Percentiles rank a stretch among this genome's conserved stretches.
phyloP scores from a whole-genome alignment of 2,329 filamentous ascomycete genomes.

The Nemania sp. region DNA sequence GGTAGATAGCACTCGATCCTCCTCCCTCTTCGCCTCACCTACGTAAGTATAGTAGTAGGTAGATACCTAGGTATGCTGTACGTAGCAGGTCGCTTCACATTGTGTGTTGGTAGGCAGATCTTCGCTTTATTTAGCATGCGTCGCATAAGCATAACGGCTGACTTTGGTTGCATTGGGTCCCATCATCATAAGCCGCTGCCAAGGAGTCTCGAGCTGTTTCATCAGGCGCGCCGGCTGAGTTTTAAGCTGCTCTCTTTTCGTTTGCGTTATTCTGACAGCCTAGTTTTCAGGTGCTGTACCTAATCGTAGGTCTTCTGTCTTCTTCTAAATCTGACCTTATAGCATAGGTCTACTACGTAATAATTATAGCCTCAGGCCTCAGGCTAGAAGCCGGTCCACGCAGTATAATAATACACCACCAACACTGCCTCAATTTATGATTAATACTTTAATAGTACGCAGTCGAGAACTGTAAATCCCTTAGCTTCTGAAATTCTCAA shows the following conservation, averaged over 20 bases:
- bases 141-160: neutral
- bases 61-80: too few species aligned
- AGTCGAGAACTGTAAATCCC: neutral
- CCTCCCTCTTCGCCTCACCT: neutral
- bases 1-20: neutral
- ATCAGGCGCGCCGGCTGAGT: slow-evolving; percentile 14
- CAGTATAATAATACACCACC: neutral
- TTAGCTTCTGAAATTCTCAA: neutral
- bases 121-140: slow-evolving; percentile 4
- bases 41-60: too few species aligned
- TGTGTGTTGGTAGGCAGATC: neutral
- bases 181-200: neutral
- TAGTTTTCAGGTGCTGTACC: neutral
- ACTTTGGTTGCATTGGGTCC: neutral
- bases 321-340: too few species aligned
- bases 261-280: neutral
- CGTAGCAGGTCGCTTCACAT: too few species aligned
- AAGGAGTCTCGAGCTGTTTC: slow-evolving; percentile 25
- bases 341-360: too few species aligned
- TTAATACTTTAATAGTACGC: neutral
- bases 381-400: neutral
- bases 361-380: neutral
- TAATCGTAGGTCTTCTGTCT: neutral
- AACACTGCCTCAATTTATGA: neutral
- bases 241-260: slow-evolving; percentile 8